phyloP scores from a whole-genome alignment of 1,139 yeast species.

The Taphrina flavorubra region DNA sequence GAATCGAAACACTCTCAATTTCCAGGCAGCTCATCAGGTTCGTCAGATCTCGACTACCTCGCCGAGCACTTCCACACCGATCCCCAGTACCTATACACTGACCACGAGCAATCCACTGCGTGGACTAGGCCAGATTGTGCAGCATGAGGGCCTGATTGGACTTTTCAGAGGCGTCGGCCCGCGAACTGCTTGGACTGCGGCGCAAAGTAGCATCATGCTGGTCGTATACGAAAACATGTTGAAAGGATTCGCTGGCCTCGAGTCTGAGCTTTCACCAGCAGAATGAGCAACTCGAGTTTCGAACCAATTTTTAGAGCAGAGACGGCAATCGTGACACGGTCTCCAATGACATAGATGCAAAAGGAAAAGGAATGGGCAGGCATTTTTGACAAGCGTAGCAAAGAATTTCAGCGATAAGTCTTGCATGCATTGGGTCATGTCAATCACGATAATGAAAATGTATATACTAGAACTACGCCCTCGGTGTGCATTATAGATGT shows the following conservation, averaged over 20 bases:
- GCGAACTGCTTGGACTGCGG: slow-evolving; percentile 92
- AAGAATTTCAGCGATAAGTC: background rate
- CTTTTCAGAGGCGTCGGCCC: slow-evolving; percentile 96
- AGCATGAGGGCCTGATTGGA: slow-evolving; percentile 76
- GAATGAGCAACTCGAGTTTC: background rate
- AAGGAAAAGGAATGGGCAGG: background rate
- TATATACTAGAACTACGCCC: background rate
- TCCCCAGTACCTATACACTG: slow-evolving; percentile 45
- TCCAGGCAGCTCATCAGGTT: slow-evolving; percentile 35
- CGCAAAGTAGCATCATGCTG: slow-evolving; percentile 94
- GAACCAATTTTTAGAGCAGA: too few species aligned
- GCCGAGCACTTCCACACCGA: slow-evolving; percentile 47
- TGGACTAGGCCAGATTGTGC: slow-evolving; percentile 71
- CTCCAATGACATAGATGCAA: background rate
- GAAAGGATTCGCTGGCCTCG: slow-evolving; percentile 44
- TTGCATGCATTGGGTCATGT: background rate
- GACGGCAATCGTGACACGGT: too few species aligned
- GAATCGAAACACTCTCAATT: slow-evolving; percentile 39
- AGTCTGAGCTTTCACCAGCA: slow-evolving; percentile 25
- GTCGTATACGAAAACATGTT: slow-evolving; percentile 68
- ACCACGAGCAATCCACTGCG: slow-evolving; percentile 52
- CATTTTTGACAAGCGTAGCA: slow-evolving; percentile 9
- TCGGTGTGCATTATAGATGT: background rate
- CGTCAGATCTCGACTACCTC: slow-evolving; percentile 45
- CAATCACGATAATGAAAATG: slow-evolving; percentile 1